phyloP scores from a whole-genome alignment of 2,329 filamentous ascomycete genomes.

The Fusarium pilosicola region DNA sequence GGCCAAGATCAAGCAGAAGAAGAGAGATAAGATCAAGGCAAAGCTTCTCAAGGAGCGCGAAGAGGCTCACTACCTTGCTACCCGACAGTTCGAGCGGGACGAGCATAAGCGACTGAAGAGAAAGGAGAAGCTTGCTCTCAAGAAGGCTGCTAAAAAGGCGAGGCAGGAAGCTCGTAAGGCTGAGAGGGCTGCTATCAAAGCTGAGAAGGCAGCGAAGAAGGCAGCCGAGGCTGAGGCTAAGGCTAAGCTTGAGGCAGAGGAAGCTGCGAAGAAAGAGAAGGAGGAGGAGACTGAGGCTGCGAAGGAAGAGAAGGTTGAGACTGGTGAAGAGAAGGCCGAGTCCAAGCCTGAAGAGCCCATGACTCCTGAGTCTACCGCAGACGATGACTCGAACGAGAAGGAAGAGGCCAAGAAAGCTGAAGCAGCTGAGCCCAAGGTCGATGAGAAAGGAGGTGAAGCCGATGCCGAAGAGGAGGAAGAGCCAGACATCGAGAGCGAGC shows the following conservation, averaged over 20 bases:
- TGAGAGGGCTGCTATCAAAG: slow-evolving; percentile 32
- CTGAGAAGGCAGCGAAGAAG: slow-evolving; percentile 23
- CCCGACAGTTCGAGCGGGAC: slow-evolving; percentile 50
- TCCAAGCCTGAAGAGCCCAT: slow-evolving; percentile 26
- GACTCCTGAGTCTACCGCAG: slow-evolving; percentile 32
- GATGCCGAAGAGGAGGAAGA: neutral
- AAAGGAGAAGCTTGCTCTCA: slow-evolving; percentile 84
- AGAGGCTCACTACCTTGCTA: slow-evolving; percentile 50
- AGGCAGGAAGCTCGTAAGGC: slow-evolving; percentile 21
- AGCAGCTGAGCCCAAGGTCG: neutral
- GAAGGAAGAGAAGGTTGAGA: neutral
- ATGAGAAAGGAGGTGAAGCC: neutral
- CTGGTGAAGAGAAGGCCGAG: slow-evolving; percentile 5
- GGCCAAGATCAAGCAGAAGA: slow-evolving; percentile 54
- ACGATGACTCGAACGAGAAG: slow-evolving; percentile 7
- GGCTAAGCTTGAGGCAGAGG: slow-evolving; percentile 42
- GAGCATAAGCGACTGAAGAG: slow-evolving; percentile 60
- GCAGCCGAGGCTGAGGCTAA: slow-evolving; percentile 23
- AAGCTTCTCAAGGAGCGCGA: slow-evolving; percentile 57
- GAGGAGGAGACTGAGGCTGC: slow-evolving; percentile 5
- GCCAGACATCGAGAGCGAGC: slow-evolving; percentile 1
- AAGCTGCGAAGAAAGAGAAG: slow-evolving; percentile 6
- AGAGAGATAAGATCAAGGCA: slow-evolving; percentile 49
- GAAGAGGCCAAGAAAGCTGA: neutral
- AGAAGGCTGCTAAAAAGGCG: slow-evolving; percentile 65